Evolutionary conservation across 306 rosid genomes (phyloP), one percentile per base, ranked within the genome.

Genomic region (Medicago arabica): DNA sequence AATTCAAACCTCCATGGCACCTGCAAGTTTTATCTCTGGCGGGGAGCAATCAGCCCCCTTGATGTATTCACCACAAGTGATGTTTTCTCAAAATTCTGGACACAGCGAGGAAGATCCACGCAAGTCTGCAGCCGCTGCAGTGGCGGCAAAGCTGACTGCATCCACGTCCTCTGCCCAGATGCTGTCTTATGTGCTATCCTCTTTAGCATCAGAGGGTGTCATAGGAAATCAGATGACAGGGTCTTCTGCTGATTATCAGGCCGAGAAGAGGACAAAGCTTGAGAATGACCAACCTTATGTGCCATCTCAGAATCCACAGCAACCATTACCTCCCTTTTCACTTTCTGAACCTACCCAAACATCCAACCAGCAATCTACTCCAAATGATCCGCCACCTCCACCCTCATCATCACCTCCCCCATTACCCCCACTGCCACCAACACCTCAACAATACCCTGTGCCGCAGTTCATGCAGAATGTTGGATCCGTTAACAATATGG

Each of bases 101-200:
- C 89, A 78, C 4, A 15, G 18, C 23, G 95, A 87, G 79, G 97
- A 90, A 69, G 97, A 95, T 71, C 89, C 92, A 1, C 95, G 90
- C 69, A 95, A 90, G 81, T 92, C 99, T 67, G 99, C 98, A 12
- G 99, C 99, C 31, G 99, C 99, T 38, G 99, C 98, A 14, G 97
- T 95, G 81, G 99, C 99, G 6, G 99, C 99, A 16, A 92, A 95
- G 84, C 88, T 95, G 59, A 89, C 99, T 2, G 97, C 97, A 17
- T 95, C 99, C 3, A 92, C 97, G 36, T 92, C 97, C 78, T 95
- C 99, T 0, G 97, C 88, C 13, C 89, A 95, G 83, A 90, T 95
- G 99, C 92, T 95, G 66, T 89, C 99, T 18, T 95, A 83, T 78
- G 99, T 92, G 84, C 87, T 95, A 23, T 95, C 99, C 71, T 92